Evolutionary conservation across 78 protist genomes (phyloP), one percentile per base, ranked within the genome.

Genomic region (Dictyostelium purpureum): DNA sequence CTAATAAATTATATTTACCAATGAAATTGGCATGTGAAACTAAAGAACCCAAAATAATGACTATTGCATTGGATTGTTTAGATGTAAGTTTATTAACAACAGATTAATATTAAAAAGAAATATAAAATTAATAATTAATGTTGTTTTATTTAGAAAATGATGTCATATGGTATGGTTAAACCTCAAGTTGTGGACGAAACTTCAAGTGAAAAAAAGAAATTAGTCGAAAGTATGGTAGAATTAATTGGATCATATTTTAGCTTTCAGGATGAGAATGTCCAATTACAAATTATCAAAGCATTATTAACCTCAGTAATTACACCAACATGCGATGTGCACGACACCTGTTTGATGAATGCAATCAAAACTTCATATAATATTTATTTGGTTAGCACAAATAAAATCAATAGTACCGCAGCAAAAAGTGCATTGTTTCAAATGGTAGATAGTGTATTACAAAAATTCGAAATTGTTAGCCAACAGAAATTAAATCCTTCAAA

Each of bases 281-380:
- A 96, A 57, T 75, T 96, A 69, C 93, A 81, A 77, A 93, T 96
- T 37, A 57, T 96, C 40, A 90, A 91, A 85, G 49, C 90, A 35
- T 87, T 95, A 52, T 67, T 90, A 40, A 81, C 96, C 16, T 94
- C 98, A 14, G 98, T 96, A 12, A 88, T 94, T 6, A 61, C 96
- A 33, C 69, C 96, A 63, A 21, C 35, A 24, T 54, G 89, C 31
- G 95, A 79, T 9, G 89, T 96, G 18, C 98, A 96, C 87, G 98
- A 96, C 35, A 26, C 96, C n/a, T 78, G 91, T 65, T 87, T 96
- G n/a, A 73, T 95, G 87, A 70, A 52, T 24, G 90, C 96, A 12
- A 92, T 96, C 33, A 69, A 94, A 51, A 91, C 96, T 24, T 80
- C 90, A 69, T 95, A 89, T 66, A 85, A 96, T 88, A 89, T 96